These are phyloP conservation scores for Rosa chinensis DNA, from an alignment of 306 rosid genomes.

Conservation along the genomic window DNA sequence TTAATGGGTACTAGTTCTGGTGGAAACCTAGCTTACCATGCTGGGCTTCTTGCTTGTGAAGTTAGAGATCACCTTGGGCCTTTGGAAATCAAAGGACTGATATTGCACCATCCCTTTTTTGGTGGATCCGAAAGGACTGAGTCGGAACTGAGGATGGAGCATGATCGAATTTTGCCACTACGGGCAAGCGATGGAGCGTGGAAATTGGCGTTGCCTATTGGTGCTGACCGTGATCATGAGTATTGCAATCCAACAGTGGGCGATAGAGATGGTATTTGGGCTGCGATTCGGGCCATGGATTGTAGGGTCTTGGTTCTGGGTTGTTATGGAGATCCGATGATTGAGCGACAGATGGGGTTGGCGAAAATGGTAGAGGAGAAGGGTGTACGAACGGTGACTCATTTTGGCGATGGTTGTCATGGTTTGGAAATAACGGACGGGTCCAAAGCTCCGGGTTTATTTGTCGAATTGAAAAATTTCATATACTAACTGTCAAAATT, in stretches of 20 bases:
- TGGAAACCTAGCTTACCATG: slow-evolving; percentile 38
- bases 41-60: slow-evolving; percentile 20
- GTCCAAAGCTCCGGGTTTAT: slow-evolving; percentile 22
- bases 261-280: background rate
- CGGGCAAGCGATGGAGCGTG: slow-evolving; percentile 33
- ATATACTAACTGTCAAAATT: background rate
- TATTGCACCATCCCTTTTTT: slow-evolving; percentile 47
- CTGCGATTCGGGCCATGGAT: slow-evolving; percentile 18
- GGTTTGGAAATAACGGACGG: slow-evolving; percentile 23
- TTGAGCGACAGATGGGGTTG: slow-evolving; percentile 33
- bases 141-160: slow-evolving; percentile 31
- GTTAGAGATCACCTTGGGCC: slow-evolving; percentile 13
- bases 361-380: slow-evolving; percentile 24
- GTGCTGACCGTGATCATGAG: slow-evolving; percentile 42
- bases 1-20: slow-evolving; percentile 48
- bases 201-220: slow-evolving; percentile 40
- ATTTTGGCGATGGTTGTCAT: slow-evolving; percentile 32
- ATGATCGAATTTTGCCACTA: slow-evolving; percentile 25
- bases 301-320: slow-evolving; percentile 30
- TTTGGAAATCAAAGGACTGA: slow-evolving; percentile 38
- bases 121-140: slow-evolving; percentile 44
- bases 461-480: slow-evolving; percentile 14
- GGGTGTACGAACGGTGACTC: slow-evolving; percentile 21
- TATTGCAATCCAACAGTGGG: slow-evolving; percentile 37
- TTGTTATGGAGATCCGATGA: slow-evolving; percentile 38